Conservation (phyloP, 805 yeast species). For the Candida suzukii region DNA sequence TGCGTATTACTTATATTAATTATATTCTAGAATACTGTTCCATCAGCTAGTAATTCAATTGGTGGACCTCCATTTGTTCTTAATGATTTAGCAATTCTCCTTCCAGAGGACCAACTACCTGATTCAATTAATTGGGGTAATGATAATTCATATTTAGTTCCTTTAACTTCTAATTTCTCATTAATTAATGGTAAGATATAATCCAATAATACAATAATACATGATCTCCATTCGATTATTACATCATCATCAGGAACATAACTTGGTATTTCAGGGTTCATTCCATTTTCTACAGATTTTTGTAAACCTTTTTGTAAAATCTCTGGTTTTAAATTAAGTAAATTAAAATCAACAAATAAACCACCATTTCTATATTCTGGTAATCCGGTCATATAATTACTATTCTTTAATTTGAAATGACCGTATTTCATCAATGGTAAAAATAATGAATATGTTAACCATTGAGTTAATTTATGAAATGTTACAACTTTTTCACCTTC, state of each 20-base stretch:
- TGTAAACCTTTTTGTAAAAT: conserved; percentile 30
- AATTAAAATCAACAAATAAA: conserved; percentile 47
- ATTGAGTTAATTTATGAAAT: conserved; percentile 60
- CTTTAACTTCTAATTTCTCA: conserved; percentile 28
- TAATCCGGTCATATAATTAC: conserved; percentile 43
- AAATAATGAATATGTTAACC: conserved; percentile 57
- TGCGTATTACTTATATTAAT: too few species aligned
- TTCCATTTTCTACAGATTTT: conserved; percentile 23
- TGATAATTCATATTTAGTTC: conserved; percentile 25
- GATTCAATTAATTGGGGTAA: conserved; percentile 61
- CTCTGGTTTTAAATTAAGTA: conserved; percentile 39
- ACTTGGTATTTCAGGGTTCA: conserved; percentile 33
- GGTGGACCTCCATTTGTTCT: conserved; percentile 59
- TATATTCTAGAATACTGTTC: conserved; percentile 59
- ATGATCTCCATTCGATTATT: conserved; percentile 64
- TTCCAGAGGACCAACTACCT: conserved; percentile 63
- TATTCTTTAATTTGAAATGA: conserved; percentile 30
- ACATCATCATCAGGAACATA: conserved; percentile 49
- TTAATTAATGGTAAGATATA: conserved; percentile 45
- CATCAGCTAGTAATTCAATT: conserved; percentile 54
- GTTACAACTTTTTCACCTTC: conserved; percentile 42
- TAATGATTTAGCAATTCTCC: conserved; percentile 46
- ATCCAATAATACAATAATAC: conserved; percentile 52
- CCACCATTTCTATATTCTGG: conserved; percentile 67
- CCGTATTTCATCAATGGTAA: conserved; percentile 44